Conservation (phyloP, 2,329 filamentous ascomycete species). For the Verticillium klebahnii region DNA sequence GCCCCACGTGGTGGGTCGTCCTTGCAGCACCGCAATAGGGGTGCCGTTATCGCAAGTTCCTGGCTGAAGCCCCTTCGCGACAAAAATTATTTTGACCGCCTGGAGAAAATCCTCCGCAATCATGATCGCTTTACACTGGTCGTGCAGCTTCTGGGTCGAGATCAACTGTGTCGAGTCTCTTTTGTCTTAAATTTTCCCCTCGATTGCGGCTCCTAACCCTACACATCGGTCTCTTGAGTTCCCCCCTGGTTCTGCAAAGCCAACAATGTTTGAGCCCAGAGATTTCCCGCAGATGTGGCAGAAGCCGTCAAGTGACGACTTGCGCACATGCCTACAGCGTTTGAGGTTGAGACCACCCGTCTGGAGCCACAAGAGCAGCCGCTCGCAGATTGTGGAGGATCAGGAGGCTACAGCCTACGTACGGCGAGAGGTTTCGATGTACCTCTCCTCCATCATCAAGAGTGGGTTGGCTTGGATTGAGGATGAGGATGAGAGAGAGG, state of each 20-base stretch:
- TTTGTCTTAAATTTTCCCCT: neutral
- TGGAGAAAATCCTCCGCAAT: neutral
- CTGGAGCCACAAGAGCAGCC: conserved; percentile 51
- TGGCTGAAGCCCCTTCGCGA: neutral
- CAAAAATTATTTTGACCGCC: neutral
- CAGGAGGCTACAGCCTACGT: conserved; percentile 37
- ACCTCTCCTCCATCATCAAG: conserved; percentile 65
- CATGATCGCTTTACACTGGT: neutral
- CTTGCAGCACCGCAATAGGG: neutral
- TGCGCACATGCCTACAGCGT: conserved; percentile 62
- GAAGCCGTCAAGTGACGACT: conserved; percentile 59
- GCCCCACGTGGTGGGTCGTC: neutral
- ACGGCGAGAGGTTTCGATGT: conserved; percentile 53
- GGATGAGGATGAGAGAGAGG: conserved; percentile 61
- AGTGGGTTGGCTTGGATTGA: conserved; percentile 65
- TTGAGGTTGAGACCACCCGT: conserved; percentile 64
- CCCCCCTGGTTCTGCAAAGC: neutral
- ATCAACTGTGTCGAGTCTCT: neutral
- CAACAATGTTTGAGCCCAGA: conserved; percentile 28
- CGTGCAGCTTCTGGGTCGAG: neutral
- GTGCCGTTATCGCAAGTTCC: neutral
- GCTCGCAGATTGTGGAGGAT: conserved; percentile 34
- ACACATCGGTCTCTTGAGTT: neutral
- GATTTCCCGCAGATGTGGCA: conserved; percentile 83
- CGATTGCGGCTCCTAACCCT: neutral